Percentiles rank a stretch among this genome's conserved stretches.
Evolutionary conservation across 1,284 basidiomycete species (phyloP).

Genomic region (Irpex sp.): DNA sequence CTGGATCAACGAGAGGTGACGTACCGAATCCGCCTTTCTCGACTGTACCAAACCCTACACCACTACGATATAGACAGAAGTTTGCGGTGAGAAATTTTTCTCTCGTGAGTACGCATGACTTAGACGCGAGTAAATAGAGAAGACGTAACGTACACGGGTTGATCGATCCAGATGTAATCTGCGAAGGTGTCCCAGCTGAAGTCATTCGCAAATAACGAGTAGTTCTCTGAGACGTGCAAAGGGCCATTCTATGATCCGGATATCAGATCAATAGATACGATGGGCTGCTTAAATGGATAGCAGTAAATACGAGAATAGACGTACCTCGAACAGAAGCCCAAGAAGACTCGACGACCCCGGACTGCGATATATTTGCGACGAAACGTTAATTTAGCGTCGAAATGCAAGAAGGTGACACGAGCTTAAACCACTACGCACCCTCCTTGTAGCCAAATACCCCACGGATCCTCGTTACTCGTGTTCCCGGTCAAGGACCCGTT

Average conservation of each 20-base stretch:
- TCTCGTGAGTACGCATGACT: neutral
- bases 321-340: slow-evolving; percentile 61
- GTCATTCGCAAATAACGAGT: slow-evolving; percentile 44
- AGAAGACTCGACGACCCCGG: slow-evolving; percentile 70
- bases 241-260: slow-evolving; percentile 55
- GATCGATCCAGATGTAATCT: slow-evolving; percentile 72
- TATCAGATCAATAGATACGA: neutral
- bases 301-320: slow-evolving; percentile 5
- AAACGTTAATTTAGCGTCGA: neutral
- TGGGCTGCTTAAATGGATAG: neutral
- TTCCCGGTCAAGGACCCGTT: slow-evolving; percentile 54
- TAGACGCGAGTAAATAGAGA: neutral
- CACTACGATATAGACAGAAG: slow-evolving; percentile 25
- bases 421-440: slow-evolving; percentile 25
- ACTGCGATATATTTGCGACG: neutral
- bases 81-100: too few relatives aligned
- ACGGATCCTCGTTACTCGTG: slow-evolving; percentile 41
- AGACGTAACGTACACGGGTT: slow-evolving; percentile 46
- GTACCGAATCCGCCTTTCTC: slow-evolving; percentile 37
- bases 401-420: neutral
- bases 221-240: slow-evolving; percentile 48
- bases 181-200: slow-evolving; percentile 58
- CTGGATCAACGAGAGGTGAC: neutral
- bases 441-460: slow-evolving; percentile 77
- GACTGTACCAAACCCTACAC: slow-evolving; percentile 62